Base-by-base conservation (phyloP, 495 filamentous ascomycete genomes). In the Aspergillus indologenus region DNA sequence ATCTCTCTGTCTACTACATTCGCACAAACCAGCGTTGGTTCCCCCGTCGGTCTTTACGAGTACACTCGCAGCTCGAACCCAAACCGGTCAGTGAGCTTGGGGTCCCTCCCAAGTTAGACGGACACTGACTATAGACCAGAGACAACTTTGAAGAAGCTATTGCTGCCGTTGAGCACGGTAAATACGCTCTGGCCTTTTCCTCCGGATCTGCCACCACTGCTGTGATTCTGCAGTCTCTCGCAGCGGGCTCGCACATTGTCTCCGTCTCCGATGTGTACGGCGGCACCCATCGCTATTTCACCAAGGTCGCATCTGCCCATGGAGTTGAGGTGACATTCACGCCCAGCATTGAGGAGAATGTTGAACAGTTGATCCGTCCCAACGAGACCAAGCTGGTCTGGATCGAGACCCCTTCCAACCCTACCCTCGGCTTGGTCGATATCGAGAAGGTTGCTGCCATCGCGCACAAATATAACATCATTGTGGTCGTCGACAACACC, bases 401-500 rank as follows among this genome's bases (percentile, higher is more conserved):
- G 94, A 97, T 99, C 69, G 94, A 99, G 74, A 87, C 86, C 0
- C 94, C 94, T 21, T 91, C 88, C 59, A 99, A 99, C 74, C 94
- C 94, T 4, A 99, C 94, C 0, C 79, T 99, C 40, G 81, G 87
- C 5, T 80, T 99, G 42, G 93, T 97, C 44, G 92, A 98, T 72
- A 98, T 99, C 64, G 79, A 87, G 54, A 85, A 87, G 26, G 90
- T 98, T 2, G 88, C 88, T 17, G 83, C 83, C 15, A 80, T 87
- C 31, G 94, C 94, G 3, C 95, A 98, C 70, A 77, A 88, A 59
- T 88, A 90, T 70, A 92, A 92, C 50, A 91, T 99, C 59, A 76
- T 90, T 63, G 94, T 99, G 11, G 95, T 99, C 5, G 94, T 99
- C 2, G 94, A 99, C 75, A 99, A 99, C 79, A 99, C 94, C 2